phyloP scores from a whole-genome alignment of 2,329 filamentous ascomycete species.

The Colletotrichum sp. region DNA sequence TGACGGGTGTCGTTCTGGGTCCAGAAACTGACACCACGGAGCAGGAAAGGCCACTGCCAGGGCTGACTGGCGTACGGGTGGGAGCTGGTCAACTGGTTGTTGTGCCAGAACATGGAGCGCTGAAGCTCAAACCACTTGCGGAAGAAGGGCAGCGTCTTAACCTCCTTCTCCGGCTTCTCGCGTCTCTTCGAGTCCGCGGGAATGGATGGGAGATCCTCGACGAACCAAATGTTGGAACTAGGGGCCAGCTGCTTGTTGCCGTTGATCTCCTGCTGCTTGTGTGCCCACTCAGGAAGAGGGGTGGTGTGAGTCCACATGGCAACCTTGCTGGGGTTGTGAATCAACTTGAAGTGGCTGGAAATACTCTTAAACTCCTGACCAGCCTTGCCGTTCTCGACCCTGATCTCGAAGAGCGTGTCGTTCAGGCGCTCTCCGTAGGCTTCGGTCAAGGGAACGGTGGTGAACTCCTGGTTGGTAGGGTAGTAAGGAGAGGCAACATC shows the following conservation, averaged over 20 bases:
- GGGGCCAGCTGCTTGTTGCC: conserved; percentile 95
- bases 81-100: conserved; percentile 95
- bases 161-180: conserved; percentile 75
- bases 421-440: conserved; percentile 77
- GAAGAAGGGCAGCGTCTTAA: conserved; percentile 87
- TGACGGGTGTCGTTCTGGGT: conserved; percentile 92
- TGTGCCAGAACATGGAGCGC: conserved; percentile 98
- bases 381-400: conserved; percentile 83
- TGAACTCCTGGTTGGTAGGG: conserved; percentile 99
- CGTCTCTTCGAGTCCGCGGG: conserved; percentile 74
- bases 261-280: conserved; percentile 98
- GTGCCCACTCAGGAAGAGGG: conserved; percentile 95
- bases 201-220: conserved; percentile 88
- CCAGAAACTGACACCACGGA: conserved; percentile 99
- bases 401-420: conserved; percentile 92
- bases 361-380: conserved; percentile 88
- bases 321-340: conserved; percentile 93
- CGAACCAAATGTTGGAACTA: conserved; percentile 92
- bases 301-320: conserved; percentile 99
- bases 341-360: conserved; percentile 91
- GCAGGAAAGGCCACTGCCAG: conserved; percentile 96
- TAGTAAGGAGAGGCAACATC: conserved; percentile 96
- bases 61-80: conserved; percentile 96
- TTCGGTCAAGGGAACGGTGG: conserved; percentile 75
- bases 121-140: conserved; percentile 96